Conservation (phyloP, 164 flowering plant species). For the Protea cynaroides region DNA sequence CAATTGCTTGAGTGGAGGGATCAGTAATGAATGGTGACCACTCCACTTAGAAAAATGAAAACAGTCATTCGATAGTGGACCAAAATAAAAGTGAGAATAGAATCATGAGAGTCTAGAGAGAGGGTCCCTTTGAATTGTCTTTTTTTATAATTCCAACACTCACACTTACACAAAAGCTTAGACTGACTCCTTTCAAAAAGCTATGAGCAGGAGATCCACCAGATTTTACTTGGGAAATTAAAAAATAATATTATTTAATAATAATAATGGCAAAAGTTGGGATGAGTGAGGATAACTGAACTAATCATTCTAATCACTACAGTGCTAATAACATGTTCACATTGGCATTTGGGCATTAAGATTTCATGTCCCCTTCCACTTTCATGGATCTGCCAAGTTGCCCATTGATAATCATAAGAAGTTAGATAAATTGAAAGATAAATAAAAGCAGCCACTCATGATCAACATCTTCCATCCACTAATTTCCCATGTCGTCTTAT, state of each 20-base stretch:
- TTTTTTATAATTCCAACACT: not conserved
- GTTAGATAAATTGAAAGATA: too few species aligned
- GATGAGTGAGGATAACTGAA: not conserved
- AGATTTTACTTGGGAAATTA: not conserved
- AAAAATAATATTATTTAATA: not conserved
- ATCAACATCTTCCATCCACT: not conserved
- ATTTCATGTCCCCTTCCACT: not conserved
- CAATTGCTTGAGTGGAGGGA: not conserved
- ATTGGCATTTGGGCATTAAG: not conserved
- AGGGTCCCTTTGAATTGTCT: not conserved
- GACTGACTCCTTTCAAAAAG: not conserved
- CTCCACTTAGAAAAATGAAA: too few species aligned
- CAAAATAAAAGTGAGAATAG: not conserved
- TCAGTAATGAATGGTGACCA: not conserved
- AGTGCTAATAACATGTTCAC: not conserved
- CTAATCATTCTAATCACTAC: not conserved
- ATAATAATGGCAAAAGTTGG: not conserved
- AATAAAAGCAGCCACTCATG: not conserved
- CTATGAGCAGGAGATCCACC: not conserved
- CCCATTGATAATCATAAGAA: not conserved
- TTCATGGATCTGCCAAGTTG: not conserved
- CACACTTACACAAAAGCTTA: not conserved
- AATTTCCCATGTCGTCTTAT: not conserved
- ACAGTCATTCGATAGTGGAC: too few species aligned
- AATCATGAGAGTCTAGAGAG: not conserved